Evolutionary conservation across 495 filamentous ascomycete genomes (phyloP).

Genomic region (Cercophora scortea): DNA sequence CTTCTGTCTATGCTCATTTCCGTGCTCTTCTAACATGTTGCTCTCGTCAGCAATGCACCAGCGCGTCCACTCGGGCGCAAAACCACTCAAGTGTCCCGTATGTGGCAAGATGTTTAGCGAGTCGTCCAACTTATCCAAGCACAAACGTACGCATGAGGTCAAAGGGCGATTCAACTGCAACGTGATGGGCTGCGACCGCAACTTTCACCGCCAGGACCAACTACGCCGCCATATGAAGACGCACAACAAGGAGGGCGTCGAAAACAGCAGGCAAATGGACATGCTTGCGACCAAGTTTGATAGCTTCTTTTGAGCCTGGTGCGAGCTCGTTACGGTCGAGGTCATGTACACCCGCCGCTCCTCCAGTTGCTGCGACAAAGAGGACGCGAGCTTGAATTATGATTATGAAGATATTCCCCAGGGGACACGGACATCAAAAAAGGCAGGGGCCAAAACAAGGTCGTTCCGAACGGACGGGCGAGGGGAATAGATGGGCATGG

Average conservation of each 20-base stretch:
- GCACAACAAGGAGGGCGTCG: slow-evolving; percentile 21
- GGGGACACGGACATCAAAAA: no score
- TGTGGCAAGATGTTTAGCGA: slow-evolving; percentile 46
- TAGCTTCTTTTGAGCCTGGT: not conserved
- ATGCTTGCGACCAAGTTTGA: slow-evolving; percentile 3
- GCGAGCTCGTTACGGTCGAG: no score
- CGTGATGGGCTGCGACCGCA: slow-evolving; percentile 38
- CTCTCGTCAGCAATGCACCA: slow-evolving; percentile 43
- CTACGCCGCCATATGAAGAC: slow-evolving; percentile 37
- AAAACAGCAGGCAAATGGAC: not conserved
- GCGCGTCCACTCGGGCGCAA: slow-evolving; percentile 45
- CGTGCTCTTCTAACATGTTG: slow-evolving; percentile 11
- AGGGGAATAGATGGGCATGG: no score
- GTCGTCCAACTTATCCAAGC: slow-evolving; percentile 50
- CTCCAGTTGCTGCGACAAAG: no score
- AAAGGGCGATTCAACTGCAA: slow-evolving; percentile 41
- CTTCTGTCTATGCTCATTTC: not conserved
- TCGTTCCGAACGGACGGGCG: no score
- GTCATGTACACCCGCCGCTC: no score
- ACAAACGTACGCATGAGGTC: slow-evolving; percentile 43
- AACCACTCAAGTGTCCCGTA: slow-evolving; percentile 38
- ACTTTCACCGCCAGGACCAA: slow-evolving; percentile 51
- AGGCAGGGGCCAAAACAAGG: no score
- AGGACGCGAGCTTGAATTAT: no score
- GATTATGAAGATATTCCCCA: no score